Percentiles rank a stretch among this genome's conserved stretches.
phyloP scores from a whole-genome alignment of 1,284 basidiomycete genomes.

The Coriolopsis trogii region DNA sequence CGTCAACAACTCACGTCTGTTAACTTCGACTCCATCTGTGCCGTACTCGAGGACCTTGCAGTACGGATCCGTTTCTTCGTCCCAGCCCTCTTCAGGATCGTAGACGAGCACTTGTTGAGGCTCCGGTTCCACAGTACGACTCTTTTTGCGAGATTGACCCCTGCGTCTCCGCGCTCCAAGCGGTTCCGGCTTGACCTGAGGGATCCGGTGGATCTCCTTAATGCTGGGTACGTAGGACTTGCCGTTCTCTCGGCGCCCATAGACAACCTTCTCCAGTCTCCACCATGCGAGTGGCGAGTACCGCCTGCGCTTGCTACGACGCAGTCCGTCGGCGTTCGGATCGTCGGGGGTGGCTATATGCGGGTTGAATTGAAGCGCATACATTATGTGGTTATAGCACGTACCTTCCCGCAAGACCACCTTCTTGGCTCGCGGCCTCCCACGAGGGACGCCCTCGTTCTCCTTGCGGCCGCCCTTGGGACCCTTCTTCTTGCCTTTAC shows the following conservation, averaged over 20 bases:
- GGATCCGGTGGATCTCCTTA: conserved; percentile 80
- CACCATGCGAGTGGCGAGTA: conserved; percentile 88
- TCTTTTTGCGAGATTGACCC: conserved; percentile 43
- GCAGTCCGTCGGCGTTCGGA: conserved; percentile 54
- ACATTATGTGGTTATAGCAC: background rate
- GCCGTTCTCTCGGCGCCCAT: conserved; percentile 61
- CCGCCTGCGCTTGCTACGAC: conserved; percentile 74
- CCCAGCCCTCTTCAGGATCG: conserved; percentile 86
- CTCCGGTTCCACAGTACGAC: conserved; percentile 42
- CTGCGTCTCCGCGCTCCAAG: conserved; percentile 52
- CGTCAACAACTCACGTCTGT: conserved; percentile 61
- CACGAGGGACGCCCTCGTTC: conserved; percentile 28
- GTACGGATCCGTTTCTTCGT: conserved; percentile 72
- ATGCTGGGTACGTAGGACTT: conserved; percentile 75
- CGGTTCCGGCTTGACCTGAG: conserved; percentile 63
- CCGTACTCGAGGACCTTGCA: conserved; percentile 76
- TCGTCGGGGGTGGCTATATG: conserved; percentile 24
- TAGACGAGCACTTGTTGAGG: conserved; percentile 35
- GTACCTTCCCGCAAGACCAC: conserved; percentile 31
- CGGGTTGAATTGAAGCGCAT: background rate
- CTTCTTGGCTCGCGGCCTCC: conserved; percentile 28
- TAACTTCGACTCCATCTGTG: conserved; percentile 54
- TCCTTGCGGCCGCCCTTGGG: conserved; percentile 30
- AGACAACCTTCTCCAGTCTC: conserved; percentile 91
- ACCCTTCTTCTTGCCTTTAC: conserved; percentile 21